Evolutionary conservation across 2,329 filamentous ascomycete species (phyloP), one percentile per base, ranked within the genome.

Genomic region (Chaetomium sp.): DNA sequence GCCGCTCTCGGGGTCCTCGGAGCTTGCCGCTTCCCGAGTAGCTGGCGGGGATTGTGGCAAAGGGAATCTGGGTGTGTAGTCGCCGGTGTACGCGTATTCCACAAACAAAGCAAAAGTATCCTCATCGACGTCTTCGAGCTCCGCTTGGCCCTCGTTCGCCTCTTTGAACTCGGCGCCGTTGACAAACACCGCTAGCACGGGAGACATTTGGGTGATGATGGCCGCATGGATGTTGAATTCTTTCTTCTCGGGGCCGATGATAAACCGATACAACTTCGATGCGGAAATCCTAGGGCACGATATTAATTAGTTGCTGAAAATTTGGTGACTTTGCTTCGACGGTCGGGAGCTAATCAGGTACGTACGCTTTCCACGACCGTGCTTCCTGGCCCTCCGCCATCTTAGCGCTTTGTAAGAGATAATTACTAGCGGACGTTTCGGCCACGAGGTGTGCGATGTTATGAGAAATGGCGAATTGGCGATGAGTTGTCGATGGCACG

Each of bases 61-160:
- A 49, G 73, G 57, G 12, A 12, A 40, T 2, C 12, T 12, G 9
- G 37, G 8, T 40, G n/a, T 40, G 37, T 78, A 78, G 52, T 76
- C 68, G 8, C 75, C 74, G 0, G 72, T 77, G 56, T 79, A 79
- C 10, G 74, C 74, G 67, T 73, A 78, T 58, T 79, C 71, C 58
- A 70, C 73, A 60, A 79, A 78, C 1, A 71, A 71, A 34, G 73
- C 66, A 56, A 79, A 78, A 1, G 75, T 77, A 45, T 73, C 71
- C 10, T 75, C 74, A 56, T 78, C 74, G 48, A 76, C 69, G 4
- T 77, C 73, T 50, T 76, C 72, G 55, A 76, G 60, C 14, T 73
- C 67, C 10, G 71, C 73, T 36, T 72, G 69, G 9, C 70, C 67
- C 43, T 72, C 69, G 40, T 67, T 69, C 3, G 74, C 74, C 59